Evolutionary conservation across 176 grass and related monocot species (phyloP).

Genomic region (Ensete ventricosum): DNA sequence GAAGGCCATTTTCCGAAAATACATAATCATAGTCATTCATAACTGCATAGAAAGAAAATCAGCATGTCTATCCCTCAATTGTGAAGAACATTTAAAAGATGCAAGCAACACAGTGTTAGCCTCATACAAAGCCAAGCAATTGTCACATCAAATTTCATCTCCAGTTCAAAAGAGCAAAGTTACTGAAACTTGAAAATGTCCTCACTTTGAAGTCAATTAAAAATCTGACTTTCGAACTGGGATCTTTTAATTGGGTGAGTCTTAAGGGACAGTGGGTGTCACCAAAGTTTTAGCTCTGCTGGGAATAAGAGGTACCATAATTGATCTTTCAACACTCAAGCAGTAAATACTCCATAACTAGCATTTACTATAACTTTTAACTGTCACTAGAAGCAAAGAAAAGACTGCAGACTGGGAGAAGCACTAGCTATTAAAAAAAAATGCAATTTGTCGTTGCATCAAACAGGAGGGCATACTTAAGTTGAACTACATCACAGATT

Average conservation of each 20-base stretch:
- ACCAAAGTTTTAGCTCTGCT: no score
- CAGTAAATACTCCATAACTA: not conserved
- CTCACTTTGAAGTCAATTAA: not conserved
- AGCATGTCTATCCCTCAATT: not conserved
- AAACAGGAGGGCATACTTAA: no score
- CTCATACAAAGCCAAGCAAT: no score
- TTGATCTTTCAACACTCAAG: not conserved
- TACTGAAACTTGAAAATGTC: not conserved
- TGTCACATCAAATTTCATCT: not conserved
- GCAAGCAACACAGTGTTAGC: no score
- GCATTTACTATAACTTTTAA: no score
- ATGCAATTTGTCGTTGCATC: no score
- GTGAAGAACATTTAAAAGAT: not conserved
- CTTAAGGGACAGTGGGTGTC: not conserved
- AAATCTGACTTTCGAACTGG: not conserved
- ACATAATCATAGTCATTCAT: slow-evolving; percentile 68
- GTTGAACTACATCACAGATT: no score
- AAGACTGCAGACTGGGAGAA: no score
- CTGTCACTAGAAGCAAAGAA: no score
- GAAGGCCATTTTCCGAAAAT: slow-evolving; percentile 87
- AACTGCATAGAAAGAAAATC: slow-evolving; percentile 36
- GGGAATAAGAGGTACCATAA: not conserved
- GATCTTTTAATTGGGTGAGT: not conserved
- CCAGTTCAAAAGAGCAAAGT: not conserved
- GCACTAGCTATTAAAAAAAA: no score